Percentiles rank a stretch among this genome's conserved stretches.
Conservation (phyloP, 441 rosid species). For the Eruca vesicaria region DNA sequence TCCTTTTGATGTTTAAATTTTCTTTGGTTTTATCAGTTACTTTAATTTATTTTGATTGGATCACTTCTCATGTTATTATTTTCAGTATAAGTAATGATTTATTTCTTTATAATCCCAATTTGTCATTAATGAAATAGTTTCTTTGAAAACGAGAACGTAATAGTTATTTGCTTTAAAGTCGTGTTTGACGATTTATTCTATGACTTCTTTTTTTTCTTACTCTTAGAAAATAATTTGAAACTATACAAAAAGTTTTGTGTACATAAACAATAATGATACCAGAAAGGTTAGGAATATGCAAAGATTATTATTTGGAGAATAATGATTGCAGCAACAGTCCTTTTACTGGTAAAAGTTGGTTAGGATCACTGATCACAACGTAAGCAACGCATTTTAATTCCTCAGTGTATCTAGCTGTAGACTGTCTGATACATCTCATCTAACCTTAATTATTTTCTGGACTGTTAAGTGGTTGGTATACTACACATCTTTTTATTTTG, state of each 20-base stretch:
- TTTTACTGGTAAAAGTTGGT: slow-evolving; percentile 31
- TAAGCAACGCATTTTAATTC: slow-evolving; percentile 15
- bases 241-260: slow-evolving; percentile 18
- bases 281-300: slow-evolving; percentile 16
- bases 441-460: slow-evolving; percentile 24
- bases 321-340: slow-evolving; percentile 34
- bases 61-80: neutral
- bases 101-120: neutral
- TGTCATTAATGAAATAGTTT: neutral
- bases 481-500: slow-evolving; percentile 10
- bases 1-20: neutral
- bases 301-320: neutral
- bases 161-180: neutral
- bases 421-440: slow-evolving; percentile 37
- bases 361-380: slow-evolving; percentile 37
- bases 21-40: neutral
- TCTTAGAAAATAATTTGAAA: neutral
- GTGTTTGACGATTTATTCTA: neutral
- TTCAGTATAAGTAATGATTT: neutral
- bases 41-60: neutral
- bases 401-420: slow-evolving; percentile 29
- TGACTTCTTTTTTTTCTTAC: neutral
- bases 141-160: neutral
- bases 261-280: slow-evolving; percentile 14
- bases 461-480: slow-evolving; percentile 23